These are phyloP conservation scores for Aethionema arabicum DNA, from an alignment of 345 rosid species.

Conservation along the genomic window DNA sequence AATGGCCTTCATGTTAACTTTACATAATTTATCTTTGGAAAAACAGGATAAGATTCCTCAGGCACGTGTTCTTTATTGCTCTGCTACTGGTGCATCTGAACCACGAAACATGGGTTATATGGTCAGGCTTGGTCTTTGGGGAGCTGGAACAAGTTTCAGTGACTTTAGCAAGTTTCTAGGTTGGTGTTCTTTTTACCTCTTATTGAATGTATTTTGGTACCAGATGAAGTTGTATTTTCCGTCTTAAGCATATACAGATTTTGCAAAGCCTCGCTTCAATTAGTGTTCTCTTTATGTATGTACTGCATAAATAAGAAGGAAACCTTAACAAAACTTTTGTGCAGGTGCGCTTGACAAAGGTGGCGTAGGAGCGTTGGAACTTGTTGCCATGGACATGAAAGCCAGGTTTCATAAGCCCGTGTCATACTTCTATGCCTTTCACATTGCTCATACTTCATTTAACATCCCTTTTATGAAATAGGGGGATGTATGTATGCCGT, in stretches of 20 bases:
- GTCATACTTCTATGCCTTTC: constrained; percentile 17
- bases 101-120: constrained; percentile 99
- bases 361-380: constrained; percentile 97
- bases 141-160: constrained; percentile 79
- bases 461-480: constrained; percentile 37
- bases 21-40: constrained; percentile 32
- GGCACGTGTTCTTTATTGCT: constrained; percentile 95
- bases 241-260: constrained; percentile 11
- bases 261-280: constrained; percentile 12
- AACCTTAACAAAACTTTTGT: constrained; percentile 23
- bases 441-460: constrained; percentile 23
- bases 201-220: constrained; percentile 11
- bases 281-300: constrained; percentile 7
- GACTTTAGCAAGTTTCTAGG: constrained; percentile 81
- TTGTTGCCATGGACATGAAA: constrained; percentile 99
- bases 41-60: constrained; percentile 92
- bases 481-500: constrained; percentile 99
- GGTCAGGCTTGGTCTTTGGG: constrained; percentile 99
- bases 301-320: constrained; percentile 2
- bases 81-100: constrained; percentile 99
- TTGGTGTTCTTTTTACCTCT: constrained; percentile 29
- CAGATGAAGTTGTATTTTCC: constrained; percentile 13
- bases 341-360: constrained; percentile 97
- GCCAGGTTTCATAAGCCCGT: constrained; percentile 61
- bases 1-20: constrained; percentile 29